Conservation (phyloP, 139 green algal species). For the Diplosphaera chodatii region DNA sequence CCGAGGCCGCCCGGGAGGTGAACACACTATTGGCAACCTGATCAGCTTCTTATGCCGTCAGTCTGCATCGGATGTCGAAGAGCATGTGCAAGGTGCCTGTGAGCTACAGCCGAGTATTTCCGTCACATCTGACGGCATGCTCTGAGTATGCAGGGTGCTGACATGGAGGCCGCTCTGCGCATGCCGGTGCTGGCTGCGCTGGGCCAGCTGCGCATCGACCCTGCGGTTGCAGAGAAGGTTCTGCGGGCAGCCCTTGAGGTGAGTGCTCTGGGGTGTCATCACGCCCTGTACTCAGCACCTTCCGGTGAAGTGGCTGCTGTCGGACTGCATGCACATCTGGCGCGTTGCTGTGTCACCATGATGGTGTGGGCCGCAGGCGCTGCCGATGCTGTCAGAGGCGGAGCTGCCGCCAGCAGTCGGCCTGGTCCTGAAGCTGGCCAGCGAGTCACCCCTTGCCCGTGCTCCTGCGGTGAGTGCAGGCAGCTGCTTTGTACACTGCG, state of each 20-base stretch:
- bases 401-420: slow-evolving; percentile 31
- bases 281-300: too few species aligned
- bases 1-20: too few species aligned
- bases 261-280: neutral
- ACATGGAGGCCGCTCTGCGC: slow-evolving; percentile 23
- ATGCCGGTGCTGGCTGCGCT: slow-evolving; percentile 37
- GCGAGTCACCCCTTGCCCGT: slow-evolving; percentile 3
- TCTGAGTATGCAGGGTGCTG: slow-evolving; percentile 3
- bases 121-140: too few species aligned
- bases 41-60: too few species aligned
- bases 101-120: too few species aligned
- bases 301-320: too few species aligned
- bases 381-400: slow-evolving; percentile 14
- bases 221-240: slow-evolving; percentile 18
- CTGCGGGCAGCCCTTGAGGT: slow-evolving; percentile 25
- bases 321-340: too few species aligned
- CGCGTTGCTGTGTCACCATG: too few species aligned
- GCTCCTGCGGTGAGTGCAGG: slow-evolving; percentile 14
- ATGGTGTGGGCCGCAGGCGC: neutral
- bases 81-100: too few species aligned
- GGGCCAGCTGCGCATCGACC: slow-evolving; percentile 31
- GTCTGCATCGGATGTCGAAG: too few species aligned
- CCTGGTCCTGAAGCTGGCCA: slow-evolving; percentile 29
- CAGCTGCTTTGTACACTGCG: too few species aligned
- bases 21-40: too few species aligned